Conservation (phyloP, 192 early-diverging fungal species). For the Backusella circina region DNA sequence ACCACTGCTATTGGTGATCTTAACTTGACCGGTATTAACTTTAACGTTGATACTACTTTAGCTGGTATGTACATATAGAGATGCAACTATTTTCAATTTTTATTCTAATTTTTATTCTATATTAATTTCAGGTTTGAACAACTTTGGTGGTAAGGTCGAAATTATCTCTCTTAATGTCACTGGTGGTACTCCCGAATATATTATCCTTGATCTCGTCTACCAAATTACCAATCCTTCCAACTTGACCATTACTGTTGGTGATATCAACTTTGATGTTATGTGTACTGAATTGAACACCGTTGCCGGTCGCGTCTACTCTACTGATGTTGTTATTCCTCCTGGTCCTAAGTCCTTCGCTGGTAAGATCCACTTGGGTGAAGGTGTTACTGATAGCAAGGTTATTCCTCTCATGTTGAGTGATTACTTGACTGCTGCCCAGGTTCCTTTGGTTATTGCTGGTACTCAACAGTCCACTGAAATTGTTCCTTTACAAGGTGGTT, state of each 20-base stretch:
- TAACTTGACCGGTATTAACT: conserved; percentile 32
- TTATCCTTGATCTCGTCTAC: neutral
- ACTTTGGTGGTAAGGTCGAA: conserved; percentile 34
- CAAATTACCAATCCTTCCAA: conserved; percentile 45
- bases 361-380: conserved; percentile 36
- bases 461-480: conserved; percentile 33
- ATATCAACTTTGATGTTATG: conserved; percentile 40
- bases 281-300: conserved; percentile 19
- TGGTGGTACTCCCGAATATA: neutral
- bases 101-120: conserved; percentile 2
- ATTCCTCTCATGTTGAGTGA: conserved; percentile 33
- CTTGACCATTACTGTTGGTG: conserved; percentile 47
- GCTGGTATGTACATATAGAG: conserved; percentile 22
- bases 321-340: conserved; percentile 41
- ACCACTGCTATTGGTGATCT: conserved; percentile 37
- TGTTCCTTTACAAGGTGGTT: conserved; percentile 39
- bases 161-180: conserved; percentile 11
- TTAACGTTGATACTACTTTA: conserved; percentile 36
- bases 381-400: conserved; percentile 19
- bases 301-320: conserved; percentile 43
- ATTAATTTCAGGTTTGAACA: conserved; percentile 21
- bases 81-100: neutral
- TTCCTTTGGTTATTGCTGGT: conserved; percentile 39
- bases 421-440: conserved; percentile 37
- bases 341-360: conserved; percentile 41